Conservation (phyloP, 306 rosid genomes). For the Alnus glutinosa region DNA sequence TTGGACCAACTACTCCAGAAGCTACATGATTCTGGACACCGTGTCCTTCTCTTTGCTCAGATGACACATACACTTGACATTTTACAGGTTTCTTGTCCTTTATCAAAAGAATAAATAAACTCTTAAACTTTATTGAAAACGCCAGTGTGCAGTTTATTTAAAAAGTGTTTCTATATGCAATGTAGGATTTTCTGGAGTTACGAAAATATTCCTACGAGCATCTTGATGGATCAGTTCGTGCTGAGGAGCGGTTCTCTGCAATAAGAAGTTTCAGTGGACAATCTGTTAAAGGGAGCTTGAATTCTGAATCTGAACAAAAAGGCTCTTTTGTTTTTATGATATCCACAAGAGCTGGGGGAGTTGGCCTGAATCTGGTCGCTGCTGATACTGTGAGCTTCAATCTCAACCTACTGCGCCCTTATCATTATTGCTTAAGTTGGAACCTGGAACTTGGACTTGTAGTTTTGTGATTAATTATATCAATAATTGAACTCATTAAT, state of each 20-base stretch:
- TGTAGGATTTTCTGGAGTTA: conserved; percentile 83
- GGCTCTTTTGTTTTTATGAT: conserved; percentile 90
- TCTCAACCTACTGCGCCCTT: conserved; percentile 11
- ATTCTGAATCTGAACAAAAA: conserved; percentile 47
- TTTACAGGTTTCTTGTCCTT: conserved; percentile 61
- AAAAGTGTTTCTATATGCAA: conserved; percentile 24
- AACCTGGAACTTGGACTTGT: too few species aligned
- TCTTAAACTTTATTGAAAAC: not conserved
- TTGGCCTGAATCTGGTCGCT: conserved; percentile 93
- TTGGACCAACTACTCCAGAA: conserved; percentile 87
- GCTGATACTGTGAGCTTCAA: conserved; percentile 85
- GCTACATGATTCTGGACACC: conserved; percentile 71
- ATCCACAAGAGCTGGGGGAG: conserved; percentile 98
- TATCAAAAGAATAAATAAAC: not conserved
- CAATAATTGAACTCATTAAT: not conserved
- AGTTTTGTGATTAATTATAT: not conserved
- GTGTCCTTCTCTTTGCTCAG: conserved; percentile 89
- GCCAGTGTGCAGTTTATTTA: not conserved
- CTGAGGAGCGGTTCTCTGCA: conserved; percentile 99
- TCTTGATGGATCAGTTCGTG: conserved; percentile 96
- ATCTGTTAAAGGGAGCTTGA: conserved; percentile 44
- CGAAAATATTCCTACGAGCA: conserved; percentile 85
- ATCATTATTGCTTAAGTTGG: not conserved
- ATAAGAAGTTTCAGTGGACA: conserved; percentile 85
- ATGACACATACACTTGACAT: conserved; percentile 98